phyloP scores from a whole-genome alignment of 179 eudicot genomes.

The Vitellaria paradoxa region DNA sequence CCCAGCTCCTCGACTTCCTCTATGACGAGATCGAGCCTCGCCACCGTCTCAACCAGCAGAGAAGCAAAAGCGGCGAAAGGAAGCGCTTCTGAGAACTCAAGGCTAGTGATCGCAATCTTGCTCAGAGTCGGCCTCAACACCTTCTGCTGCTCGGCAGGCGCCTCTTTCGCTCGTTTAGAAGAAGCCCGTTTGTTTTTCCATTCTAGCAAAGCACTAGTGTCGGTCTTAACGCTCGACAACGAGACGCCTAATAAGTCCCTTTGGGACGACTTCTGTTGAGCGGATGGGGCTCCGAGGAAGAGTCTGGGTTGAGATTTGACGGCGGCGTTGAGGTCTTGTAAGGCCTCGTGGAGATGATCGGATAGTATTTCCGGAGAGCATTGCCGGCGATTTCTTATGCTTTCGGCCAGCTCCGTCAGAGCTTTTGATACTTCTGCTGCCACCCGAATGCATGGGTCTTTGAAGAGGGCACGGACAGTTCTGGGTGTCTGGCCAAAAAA shows the following conservation, averaged over 20 bases:
- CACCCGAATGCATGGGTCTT: conserved; percentile 41
- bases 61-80: conserved; percentile 59
- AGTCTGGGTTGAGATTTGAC: conserved; percentile 48
- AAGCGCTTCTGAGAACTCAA: conserved; percentile 56
- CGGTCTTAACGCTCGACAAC: conserved; percentile 54
- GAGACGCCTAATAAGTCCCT: conserved; percentile 4
- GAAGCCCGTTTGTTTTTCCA: conserved; percentile 37
- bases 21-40: conserved; percentile 45
- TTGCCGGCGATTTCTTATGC: conserved; percentile 43
- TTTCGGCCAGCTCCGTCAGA: conserved; percentile 38
- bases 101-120: conserved; percentile 45
- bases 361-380: conserved; percentile 42
- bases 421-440: conserved; percentile 42
- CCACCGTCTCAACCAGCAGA: conserved; percentile 51
- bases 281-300: conserved; percentile 32
- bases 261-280: conserved; percentile 12
- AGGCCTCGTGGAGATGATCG: conserved; percentile 43
- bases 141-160: conserved; percentile 6
- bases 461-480: conserved; percentile 39
- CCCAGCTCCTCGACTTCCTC: conserved; percentile 60
- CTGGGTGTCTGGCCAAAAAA: conserved; percentile 35
- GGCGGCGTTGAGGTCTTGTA: conserved; percentile 45
- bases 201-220: conserved; percentile 33
- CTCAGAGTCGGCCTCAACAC: conserved; percentile 38
- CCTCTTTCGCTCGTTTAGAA: conserved; percentile 2